Evolutionary conservation across 1,139 yeast species (phyloP), one percentile per base, ranked within the genome.

Genomic region (Pichiaceae sp.): DNA sequence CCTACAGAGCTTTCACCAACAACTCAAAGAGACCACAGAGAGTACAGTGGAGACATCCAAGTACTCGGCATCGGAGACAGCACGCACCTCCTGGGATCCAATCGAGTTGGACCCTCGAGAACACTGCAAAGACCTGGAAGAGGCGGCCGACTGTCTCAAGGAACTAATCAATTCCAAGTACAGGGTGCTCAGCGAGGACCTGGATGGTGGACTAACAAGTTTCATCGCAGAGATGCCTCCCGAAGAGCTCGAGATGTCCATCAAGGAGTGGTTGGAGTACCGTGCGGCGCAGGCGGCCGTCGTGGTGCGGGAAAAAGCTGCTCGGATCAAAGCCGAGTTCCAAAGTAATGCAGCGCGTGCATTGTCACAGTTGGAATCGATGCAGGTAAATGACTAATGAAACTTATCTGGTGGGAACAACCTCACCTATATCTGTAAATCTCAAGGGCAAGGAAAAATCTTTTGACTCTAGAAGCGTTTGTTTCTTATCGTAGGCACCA

Each of bases 141-240:
- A 49, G 15, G 58, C 59, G 8, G 42, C 48, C 4, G 37, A 50
- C 27, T 53, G 40, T 37, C 43, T 56, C 8, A 42, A 48, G 26
- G 50, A 47, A 11, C 47, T 57, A 6, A 30, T 53, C 12, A 47
- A 50, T 17, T 50, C 57, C 2, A 42, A 40, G 8, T 56, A 51
- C 33, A 42, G 43, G 2, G 46, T 57, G 7, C 35, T 58, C 23
- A 42, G 52, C 31, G 72, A 77, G 43, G 93, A 81, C 50, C 53
- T 63, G 25, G 83, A 78, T 42, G 86, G 89, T 1, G 70, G 70
- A 30, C 56, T 81, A 18, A 73, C 83, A 0, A 65, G 66, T 37
- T 81, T 81, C 49, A 73, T 80, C 2, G 68, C 77, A 1, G 75
- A 75, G 33, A 75, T 83, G 72, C 89, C 93, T 0, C 77, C 70